These are phyloP conservation scores for Santalum album DNA, from an alignment of 164 flowering plant genomes.

Conservation along the genomic window DNA sequence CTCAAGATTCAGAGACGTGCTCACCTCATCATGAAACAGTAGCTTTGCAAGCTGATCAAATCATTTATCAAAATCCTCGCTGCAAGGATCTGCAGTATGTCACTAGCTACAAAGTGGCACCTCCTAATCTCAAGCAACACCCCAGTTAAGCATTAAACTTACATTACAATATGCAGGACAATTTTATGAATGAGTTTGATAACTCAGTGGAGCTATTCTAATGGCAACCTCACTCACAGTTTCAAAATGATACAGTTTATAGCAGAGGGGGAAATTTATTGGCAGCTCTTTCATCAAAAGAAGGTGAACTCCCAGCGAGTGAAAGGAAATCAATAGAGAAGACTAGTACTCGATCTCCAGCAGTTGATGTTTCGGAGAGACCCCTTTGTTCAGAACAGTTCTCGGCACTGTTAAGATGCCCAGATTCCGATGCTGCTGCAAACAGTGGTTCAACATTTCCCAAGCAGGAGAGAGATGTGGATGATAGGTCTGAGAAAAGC, in stretches of 20 bases:
- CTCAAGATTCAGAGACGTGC: conserved; percentile 28
- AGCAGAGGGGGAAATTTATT: conserved; percentile 25
- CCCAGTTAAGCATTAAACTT: too few relatives aligned
- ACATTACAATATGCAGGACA: too few relatives aligned
- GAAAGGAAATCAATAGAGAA: conserved; percentile 12
- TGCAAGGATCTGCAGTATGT: conserved; percentile 7
- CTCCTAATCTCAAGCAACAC: too few relatives aligned
- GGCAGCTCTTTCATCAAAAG: conserved; percentile 4
- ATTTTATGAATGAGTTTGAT: not conserved
- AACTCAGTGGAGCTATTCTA: conserved; percentile 5
- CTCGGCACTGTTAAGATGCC: conserved; percentile 8
- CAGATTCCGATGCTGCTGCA: conserved; percentile 11
- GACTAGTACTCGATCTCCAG: conserved; percentile 7
- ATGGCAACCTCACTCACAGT: conserved; percentile 12
- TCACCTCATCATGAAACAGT: conserved; percentile 19
- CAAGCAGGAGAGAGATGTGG: conserved; percentile 10
- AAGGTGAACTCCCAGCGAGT: conserved; percentile 1
- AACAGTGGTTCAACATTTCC: conserved; percentile 8
- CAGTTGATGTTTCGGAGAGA: conserved; percentile 8
- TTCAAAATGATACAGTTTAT: conserved; percentile 35
- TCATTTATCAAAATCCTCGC: not conserved
- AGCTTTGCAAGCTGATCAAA: conserved; percentile 10
- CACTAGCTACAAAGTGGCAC: conserved; percentile 13
- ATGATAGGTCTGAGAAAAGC: conserved; percentile 11
- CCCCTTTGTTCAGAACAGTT: conserved; percentile 5